Conservation (phyloP, 2,329 filamentous ascomycete species). For the Cadophora malorum region DNA sequence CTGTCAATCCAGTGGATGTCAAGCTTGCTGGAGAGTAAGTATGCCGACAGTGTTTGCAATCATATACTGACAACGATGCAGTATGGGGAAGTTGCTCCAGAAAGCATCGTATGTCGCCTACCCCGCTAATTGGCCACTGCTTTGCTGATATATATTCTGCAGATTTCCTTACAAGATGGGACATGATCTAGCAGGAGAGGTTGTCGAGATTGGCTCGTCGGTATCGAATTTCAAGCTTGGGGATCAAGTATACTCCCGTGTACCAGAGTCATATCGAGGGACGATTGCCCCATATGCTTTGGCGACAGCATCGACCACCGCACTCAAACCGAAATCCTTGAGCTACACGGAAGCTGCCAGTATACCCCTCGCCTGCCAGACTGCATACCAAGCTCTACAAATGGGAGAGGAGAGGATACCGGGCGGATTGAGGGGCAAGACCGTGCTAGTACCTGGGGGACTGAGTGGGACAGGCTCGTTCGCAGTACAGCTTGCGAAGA, state of each 20-base stretch:
- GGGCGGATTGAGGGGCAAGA: conserved; percentile 51
- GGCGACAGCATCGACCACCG: conserved; percentile 44
- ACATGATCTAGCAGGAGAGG: conserved; percentile 50
- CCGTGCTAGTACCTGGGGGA: conserved; percentile 48
- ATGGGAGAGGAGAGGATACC: conserved; percentile 41
- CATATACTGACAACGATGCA: not conserved
- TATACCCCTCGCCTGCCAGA: conserved; percentile 49
- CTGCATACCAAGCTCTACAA: conserved; percentile 49
- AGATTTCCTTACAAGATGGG: conserved; percentile 53
- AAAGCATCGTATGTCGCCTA: conserved; percentile 2
- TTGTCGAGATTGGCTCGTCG: conserved; percentile 46
- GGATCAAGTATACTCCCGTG: conserved; percentile 48
- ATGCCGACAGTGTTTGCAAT: conserved; percentile 8
- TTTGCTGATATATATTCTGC: not conserved
- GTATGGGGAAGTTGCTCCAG: conserved; percentile 10
- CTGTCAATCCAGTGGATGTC: conserved; percentile 54
- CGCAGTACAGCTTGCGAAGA: conserved; percentile 53
- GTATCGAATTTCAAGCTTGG: conserved; percentile 48
- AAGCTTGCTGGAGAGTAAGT: conserved; percentile 46
- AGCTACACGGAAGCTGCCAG: conserved; percentile 50
- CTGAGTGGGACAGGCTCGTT: conserved; percentile 49
- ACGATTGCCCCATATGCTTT: conserved; percentile 42
- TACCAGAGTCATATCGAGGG: conserved; percentile 46
- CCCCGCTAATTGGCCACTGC: not conserved
- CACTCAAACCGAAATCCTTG: conserved; percentile 49